These are phyloP conservation scores for Ambrosia artemisiifolia DNA, from an alignment of 129 eudicot species.

Conservation along the genomic window DNA sequence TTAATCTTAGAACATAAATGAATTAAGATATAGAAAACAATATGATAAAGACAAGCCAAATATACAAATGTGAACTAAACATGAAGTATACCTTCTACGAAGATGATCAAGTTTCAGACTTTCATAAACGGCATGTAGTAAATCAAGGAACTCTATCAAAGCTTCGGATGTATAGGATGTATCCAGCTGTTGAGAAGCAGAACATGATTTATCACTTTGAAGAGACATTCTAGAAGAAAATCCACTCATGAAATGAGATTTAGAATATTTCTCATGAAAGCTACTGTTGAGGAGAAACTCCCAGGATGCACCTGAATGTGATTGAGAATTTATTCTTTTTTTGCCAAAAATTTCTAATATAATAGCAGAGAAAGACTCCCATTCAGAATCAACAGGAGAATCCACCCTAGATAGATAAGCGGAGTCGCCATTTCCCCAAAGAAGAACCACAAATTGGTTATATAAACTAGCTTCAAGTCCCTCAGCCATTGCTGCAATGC, in stretches of 20 bases:
- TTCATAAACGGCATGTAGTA: conserved; percentile 93
- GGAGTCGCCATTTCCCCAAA: conserved; percentile 71
- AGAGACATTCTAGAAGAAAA: conserved; percentile 34
- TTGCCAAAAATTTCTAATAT: conserved; percentile 52
- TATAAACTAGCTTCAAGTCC: conserved; percentile 66
- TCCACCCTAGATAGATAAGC: conserved; percentile 50
- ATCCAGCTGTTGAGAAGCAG: conserved; percentile 33
- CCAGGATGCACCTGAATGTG: conserved; percentile 63
- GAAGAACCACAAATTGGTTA: conserved; percentile 60
- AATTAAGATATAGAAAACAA: neutral
- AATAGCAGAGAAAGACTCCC: conserved; percentile 67
- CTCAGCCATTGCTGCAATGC: conserved; percentile 88
- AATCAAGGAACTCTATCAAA: conserved; percentile 62
- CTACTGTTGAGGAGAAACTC: conserved; percentile 73
- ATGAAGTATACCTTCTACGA: conserved; percentile 65
- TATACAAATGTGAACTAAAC: conserved; percentile 3
- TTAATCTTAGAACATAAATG: neutral
- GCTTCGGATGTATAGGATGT: conserved; percentile 42
- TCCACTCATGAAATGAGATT: conserved; percentile 38
- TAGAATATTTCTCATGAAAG: conserved; percentile 61
- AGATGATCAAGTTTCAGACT: conserved; percentile 75
- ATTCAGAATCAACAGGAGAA: conserved; percentile 66
- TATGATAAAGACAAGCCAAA: neutral
- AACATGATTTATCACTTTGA: conserved; percentile 33
- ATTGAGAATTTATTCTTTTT: conserved; percentile 25